Evolutionary conservation across 2,329 filamentous ascomycete genomes (phyloP).

Genomic region (Colletotrichum australisinense): DNA sequence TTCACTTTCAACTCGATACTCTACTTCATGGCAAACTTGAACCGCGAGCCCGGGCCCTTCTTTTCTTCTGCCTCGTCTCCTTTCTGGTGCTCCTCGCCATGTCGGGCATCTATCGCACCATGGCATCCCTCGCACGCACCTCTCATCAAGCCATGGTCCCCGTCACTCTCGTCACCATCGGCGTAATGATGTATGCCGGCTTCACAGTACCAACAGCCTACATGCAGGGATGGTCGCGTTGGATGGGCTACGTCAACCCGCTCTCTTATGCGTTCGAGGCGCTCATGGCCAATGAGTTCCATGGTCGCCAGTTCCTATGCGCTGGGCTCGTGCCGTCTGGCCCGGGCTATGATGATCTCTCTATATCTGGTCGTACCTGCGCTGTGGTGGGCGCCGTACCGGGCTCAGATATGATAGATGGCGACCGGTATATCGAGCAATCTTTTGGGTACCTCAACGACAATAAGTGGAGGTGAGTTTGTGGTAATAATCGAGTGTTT

Average conservation of each 20-base stretch:
- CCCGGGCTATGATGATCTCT: constrained; percentile 50
- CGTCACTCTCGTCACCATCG: constrained; percentile 70
- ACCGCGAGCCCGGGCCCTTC: constrained; percentile 67
- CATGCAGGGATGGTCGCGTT: constrained; percentile 84
- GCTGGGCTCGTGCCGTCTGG: constrained; percentile 55
- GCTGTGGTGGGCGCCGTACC: constrained; percentile 55
- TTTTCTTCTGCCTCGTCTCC: constrained; percentile 65
- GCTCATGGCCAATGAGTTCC: constrained; percentile 87
- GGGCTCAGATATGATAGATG: constrained; percentile 54
- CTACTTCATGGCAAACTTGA: constrained; percentile 75
- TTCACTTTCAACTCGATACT: constrained; percentile 70
- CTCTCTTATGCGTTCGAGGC: constrained; percentile 84
- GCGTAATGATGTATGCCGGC: constrained; percentile 76
- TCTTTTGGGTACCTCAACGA: constrained; percentile 55
- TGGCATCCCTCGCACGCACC: constrained; percentile 43
- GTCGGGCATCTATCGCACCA: constrained; percentile 44
- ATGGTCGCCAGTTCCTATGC: constrained; percentile 69
- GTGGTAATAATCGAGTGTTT: accelerated
- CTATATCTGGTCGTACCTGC: constrained; percentile 55
- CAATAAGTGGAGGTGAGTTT: constrained; percentile 56
- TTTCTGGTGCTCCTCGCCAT: constrained; percentile 48
- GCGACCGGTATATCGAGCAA: constrained; percentile 55
- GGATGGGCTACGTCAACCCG: constrained; percentile 86
- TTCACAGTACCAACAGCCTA: constrained; percentile 74
- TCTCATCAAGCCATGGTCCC: constrained; percentile 56